Base-by-base conservation (phyloP, 306 rosid genomes). In the Abrus pulchellus region DNA sequence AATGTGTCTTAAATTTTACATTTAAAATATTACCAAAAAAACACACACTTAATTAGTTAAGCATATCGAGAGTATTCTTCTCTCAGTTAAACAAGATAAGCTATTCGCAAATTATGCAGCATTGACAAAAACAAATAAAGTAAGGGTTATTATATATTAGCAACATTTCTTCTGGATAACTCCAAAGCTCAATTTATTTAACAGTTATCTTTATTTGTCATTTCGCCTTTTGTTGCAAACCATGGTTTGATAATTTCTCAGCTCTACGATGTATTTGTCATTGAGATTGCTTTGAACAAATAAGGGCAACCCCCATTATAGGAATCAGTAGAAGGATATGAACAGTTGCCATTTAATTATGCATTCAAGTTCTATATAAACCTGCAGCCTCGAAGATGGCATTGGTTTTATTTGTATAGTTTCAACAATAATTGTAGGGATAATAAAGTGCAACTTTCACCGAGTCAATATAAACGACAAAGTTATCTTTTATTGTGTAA, bases 381-480 rank as follows among this genome's bases (percentile, higher is more conserved):
- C 45, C 65, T 63, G 60, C 61, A 68, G 40, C 62, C 70, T 69
- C 59, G 67, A 67, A 43, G 56, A 48, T 43, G 29, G 56, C 3
- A 27, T 40, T 80, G 74, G 57, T 56, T 74, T 47, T 28, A n/a
- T 75, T 47, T 43, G 57, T 75, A 63, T 69, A 36, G 62, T 48
- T 76, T 72, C 63, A 45, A 64, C 77, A 78, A 66, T 73, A 20
- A 66, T 59, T 53, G 64, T 45, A 56, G 9, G 83, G 64, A 9
- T 64, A 32, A 43, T 72, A 43, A 30, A 32, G 45, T 67, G 60
- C 36, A 71, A 14, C 79, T 38, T 54, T 70, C 75, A 33, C 33
- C 72, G 3, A 66, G 77, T 48, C 67, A 36, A 59, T 40, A 40
- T 33, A 78, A 66, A 71, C 76, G 68, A 75, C 79, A 74, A 76